Conservation (phyloP, 208 protist genomes). For the Trypanosoma cruzi region DNA sequence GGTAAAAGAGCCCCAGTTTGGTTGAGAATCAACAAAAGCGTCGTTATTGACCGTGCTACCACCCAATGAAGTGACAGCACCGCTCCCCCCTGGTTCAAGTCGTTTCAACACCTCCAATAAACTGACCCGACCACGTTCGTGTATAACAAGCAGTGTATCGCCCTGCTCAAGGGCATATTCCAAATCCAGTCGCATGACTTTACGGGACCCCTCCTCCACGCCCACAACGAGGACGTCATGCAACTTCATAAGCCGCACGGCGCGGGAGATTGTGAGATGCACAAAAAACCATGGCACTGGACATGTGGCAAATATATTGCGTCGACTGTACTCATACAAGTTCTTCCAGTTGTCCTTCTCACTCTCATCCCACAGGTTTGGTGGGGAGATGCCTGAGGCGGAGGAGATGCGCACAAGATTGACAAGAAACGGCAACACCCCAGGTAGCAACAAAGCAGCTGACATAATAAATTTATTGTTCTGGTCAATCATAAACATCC, state of each 20-base stretch:
- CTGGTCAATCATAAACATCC: constrained; percentile 71
- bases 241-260: constrained; percentile 58
- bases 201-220: constrained; percentile 57
- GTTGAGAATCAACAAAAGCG: background rate
- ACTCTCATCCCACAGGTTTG: constrained; percentile 49
- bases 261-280: constrained; percentile 36
- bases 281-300: constrained; percentile 64
- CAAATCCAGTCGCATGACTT: constrained; percentile 67
- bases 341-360: constrained; percentile 74
- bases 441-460: constrained; percentile 75
- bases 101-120: constrained; percentile 47
- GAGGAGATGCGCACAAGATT: constrained; percentile 82
- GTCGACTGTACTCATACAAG: constrained; percentile 82
- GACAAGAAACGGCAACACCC: constrained; percentile 84
- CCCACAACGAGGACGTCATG: constrained; percentile 74
- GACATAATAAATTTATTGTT: constrained; percentile 87
- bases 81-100: constrained; percentile 29
- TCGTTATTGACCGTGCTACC: background rate
- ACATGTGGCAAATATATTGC: constrained; percentile 72
- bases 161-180: constrained; percentile 50
- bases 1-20: background rate
- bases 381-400: constrained; percentile 47
- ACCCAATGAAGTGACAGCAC: background rate
- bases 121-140: constrained; percentile 59
- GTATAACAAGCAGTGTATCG: constrained; percentile 70